phyloP scores from a whole-genome alignment of 495 filamentous ascomycete species.

The Sabuloglossum arenarium region DNA sequence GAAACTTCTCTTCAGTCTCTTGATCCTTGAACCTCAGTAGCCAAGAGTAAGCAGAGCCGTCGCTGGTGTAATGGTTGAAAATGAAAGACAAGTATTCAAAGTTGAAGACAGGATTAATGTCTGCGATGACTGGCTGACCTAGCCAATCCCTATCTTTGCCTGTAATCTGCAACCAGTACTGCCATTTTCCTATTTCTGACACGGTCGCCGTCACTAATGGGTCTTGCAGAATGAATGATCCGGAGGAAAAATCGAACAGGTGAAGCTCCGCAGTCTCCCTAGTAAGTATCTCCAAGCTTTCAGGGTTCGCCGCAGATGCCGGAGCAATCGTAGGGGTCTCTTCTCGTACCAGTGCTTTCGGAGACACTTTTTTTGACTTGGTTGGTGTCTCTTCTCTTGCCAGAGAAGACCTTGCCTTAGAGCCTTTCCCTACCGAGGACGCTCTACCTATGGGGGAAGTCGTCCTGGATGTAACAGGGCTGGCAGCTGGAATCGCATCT shows the following conservation, averaged over 20 bases:
- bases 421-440: constrained; percentile 7
- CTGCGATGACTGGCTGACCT: constrained; percentile 61
- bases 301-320: constrained; percentile 40
- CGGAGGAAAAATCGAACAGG: constrained; percentile 72
- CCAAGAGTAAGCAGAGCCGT: constrained; percentile 91
- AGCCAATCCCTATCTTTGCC: constrained; percentile 69
- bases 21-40: constrained; percentile 78
- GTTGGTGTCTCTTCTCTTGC: constrained; percentile 12
- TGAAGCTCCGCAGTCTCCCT: constrained; percentile 71
- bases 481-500: constrained; percentile 64
- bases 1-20: constrained; percentile 62
- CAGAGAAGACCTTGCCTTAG: constrained; percentile 15
- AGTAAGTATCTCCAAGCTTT: constrained; percentile 47
- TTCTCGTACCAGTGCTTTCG: constrained; percentile 8
- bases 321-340: constrained; percentile 28
- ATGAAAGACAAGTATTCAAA: constrained; percentile 96
- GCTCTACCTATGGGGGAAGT: background rate
- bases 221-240: constrained; percentile 71
- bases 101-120: constrained; percentile 97
- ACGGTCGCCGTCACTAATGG: constrained; percentile 52
- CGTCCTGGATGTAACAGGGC: constrained; percentile 27
- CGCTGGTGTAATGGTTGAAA: constrained; percentile 83
- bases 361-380: background rate
- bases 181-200: constrained; percentile 72
- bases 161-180: constrained; percentile 85